A percentile compares a stretch with the other conserved stretches of the same genome.
These are phyloP conservation scores for Solanum etuberosum DNA, from an alignment of 257 asterid genomes.

Conservation along the genomic window DNA sequence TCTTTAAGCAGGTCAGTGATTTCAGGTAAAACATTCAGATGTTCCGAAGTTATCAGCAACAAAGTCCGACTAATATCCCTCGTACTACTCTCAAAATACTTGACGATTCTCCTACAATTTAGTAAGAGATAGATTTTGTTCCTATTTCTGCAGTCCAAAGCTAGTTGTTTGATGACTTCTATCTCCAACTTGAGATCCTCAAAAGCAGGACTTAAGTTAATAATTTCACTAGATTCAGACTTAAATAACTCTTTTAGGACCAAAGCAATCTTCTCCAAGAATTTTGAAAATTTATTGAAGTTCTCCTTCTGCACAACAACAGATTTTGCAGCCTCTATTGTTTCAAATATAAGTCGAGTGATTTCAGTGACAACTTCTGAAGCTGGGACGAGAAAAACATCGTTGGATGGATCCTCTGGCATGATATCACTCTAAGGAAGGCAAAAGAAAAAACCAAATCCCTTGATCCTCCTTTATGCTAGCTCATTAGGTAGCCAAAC, in stretches of 20 bases:
- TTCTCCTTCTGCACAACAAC: constrained; percentile 21
- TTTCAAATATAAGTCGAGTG: constrained; percentile 10
- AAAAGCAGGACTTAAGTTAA: background rate
- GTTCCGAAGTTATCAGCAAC: background rate
- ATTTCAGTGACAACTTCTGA: constrained; percentile 6
- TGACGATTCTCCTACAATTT: constrained; percentile 20
- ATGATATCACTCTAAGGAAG: background rate
- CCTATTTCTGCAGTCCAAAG: constrained; percentile 11
- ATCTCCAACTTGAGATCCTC: constrained; percentile 23
- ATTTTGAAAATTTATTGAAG: constrained; percentile 16
- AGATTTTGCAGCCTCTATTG: constrained; percentile 8
- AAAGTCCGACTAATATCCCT: constrained; percentile 15
- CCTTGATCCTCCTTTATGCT: background rate
- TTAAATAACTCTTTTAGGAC: constrained; percentile 19
- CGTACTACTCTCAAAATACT: constrained; percentile 12
- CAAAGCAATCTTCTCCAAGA: constrained; percentile 15
- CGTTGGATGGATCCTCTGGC: constrained; percentile 1
- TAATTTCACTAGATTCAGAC: background rate
- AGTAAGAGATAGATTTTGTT: constrained; percentile 33
- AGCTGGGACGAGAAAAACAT: background rate
- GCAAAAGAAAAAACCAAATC: constrained; percentile 1
- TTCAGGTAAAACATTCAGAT: constrained; percentile 3
- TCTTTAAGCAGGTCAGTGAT: constrained; percentile 5
- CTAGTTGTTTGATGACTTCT: constrained; percentile 11
- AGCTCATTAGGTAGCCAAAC: background rate